Evolutionary conservation across 805 yeast species (phyloP).

Genomic region (Kodamaea laetipori): DNA sequence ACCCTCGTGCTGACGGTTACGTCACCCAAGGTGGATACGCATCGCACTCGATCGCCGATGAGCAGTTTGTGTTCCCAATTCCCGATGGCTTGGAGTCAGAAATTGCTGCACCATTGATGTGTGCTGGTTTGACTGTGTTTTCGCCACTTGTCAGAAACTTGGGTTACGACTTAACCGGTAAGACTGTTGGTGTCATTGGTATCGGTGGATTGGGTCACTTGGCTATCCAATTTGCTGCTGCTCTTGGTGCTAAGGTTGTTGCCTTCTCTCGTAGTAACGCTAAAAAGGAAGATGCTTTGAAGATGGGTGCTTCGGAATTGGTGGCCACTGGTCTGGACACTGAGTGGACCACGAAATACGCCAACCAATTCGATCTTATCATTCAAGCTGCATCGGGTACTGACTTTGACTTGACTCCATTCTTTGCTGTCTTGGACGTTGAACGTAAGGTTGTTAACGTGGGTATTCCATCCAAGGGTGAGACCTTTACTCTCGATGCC

Average conservation of each 20-base stretch:
- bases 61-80: conserved; percentile 48
- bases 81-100: conserved; percentile 47
- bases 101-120: conserved; percentile 54
- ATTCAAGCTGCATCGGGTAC: conserved; percentile 50
- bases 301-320: conserved; percentile 58
- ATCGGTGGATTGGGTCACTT: conserved; percentile 71
- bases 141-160: conserved; percentile 53
- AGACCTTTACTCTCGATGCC: conserved; percentile 24
- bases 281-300: conserved; percentile 54
- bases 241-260: conserved; percentile 62
- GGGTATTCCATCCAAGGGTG: conserved; percentile 29
- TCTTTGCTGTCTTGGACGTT: conserved; percentile 25
- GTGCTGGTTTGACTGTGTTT: conserved; percentile 59
- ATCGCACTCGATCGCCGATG: conserved; percentile 47
- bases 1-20: conserved; percentile 31
- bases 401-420: conserved; percentile 21
- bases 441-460: conserved; percentile 28
- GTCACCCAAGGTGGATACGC: conserved; percentile 51
- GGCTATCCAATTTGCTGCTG: conserved; percentile 60
- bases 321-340: conserved; percentile 47
- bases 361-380: conserved; percentile 44
- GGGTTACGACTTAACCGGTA: conserved; percentile 30
- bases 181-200: conserved; percentile 60
- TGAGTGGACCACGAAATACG: conserved; percentile 31
- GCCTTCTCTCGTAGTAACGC: conserved; percentile 54